Evolutionary conservation across 192 early-diverging fungal genomes (phyloP).

Genomic region (Coemansia sp.): DNA sequence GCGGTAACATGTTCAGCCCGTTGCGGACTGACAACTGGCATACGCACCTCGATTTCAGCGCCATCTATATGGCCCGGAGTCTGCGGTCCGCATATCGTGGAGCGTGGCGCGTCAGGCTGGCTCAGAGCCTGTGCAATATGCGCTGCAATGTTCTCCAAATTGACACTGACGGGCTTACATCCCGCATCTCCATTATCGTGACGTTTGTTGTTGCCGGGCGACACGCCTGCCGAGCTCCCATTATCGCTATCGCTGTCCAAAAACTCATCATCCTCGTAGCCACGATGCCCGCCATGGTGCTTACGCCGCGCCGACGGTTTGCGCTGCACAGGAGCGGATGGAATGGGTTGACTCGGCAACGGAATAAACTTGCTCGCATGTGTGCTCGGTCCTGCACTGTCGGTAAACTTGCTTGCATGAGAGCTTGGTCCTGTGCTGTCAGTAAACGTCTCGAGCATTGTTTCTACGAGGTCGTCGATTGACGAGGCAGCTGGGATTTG

Average conservation of each 20-base stretch:
- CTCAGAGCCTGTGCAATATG: slow-evolving; percentile 36
- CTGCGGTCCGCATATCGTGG: slow-evolving; percentile 1
- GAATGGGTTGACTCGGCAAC: slow-evolving; percentile 5
- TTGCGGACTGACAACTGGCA: slow-evolving; percentile 22
- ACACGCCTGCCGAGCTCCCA: slow-evolving; percentile 6
- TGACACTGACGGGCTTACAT: slow-evolving; percentile 33
- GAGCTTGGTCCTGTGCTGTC: slow-evolving; percentile 10
- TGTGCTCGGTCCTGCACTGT: slow-evolving; percentile 1
- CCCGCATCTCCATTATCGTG: background rate
- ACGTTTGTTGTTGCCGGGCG: background rate
- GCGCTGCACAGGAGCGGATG: slow-evolving; percentile 13
- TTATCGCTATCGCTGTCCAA: slow-evolving; percentile 44
- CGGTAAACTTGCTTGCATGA: background rate
- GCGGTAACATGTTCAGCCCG: slow-evolving; percentile 24
- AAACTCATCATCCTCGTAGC: slow-evolving; percentile 24
- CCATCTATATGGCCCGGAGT: background rate
- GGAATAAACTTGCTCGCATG: background rate
- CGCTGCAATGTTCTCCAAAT: slow-evolving; percentile 37
- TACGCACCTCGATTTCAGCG: slow-evolving; percentile 9
- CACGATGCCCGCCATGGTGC: background rate
- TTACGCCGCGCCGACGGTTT: slow-evolving; percentile 9
- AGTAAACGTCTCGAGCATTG: slow-evolving; percentile 28
- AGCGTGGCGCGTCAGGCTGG: slow-evolving; percentile 14
- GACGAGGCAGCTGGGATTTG: slow-evolving; percentile 15
- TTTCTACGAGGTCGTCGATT: slow-evolving; percentile 27